Conservation (phyloP, 345 rosid genomes). For the Lagerstroemia speciosa region DNA sequence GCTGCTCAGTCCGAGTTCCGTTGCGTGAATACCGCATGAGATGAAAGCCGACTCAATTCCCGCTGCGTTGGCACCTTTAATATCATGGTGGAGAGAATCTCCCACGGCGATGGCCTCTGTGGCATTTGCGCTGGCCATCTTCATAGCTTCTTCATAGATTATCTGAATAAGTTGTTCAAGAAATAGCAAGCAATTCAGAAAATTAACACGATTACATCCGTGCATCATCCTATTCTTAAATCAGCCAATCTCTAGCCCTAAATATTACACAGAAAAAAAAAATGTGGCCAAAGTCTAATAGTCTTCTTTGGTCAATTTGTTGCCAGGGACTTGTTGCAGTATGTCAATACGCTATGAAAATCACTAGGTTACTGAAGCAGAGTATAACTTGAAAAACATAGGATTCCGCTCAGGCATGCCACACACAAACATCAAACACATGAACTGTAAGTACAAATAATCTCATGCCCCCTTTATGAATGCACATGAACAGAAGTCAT, state of each 20-base stretch:
- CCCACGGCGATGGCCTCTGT: slow-evolving; percentile 67
- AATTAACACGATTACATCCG: too few species aligned
- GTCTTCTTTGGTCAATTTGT: neutral
- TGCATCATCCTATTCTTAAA: too few species aligned
- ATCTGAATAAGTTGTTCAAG: slow-evolving; percentile 31
- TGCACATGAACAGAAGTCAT: neutral
- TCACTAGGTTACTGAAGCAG: too few species aligned
- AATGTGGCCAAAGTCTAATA: neutral
- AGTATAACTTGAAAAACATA: too few species aligned
- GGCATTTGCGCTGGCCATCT: slow-evolving; percentile 49
- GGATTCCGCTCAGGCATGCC: too few species aligned
- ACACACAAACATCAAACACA: neutral
- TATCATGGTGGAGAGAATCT: slow-evolving; percentile 88
- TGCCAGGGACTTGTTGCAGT: neutral
- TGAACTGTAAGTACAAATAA: neutral
- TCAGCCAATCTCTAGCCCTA: neutral
- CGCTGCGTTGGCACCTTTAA: slow-evolving; percentile 76
- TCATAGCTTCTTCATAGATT: slow-evolving; percentile 74
- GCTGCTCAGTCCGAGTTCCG: slow-evolving; percentile 59
- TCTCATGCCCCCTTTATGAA: neutral
- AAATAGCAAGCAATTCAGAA: neutral
- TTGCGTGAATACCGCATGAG: slow-evolving; percentile 73
- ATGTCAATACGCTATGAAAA: neutral
- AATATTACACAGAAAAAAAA: too few species aligned
- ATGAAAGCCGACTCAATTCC: slow-evolving; percentile 66